A percentile compares a stretch with the other conserved stretches of the same genome.
phyloP scores from a whole-genome alignment of 2,329 filamentous ascomycete genomes.

The Aspergillus sp. region DNA sequence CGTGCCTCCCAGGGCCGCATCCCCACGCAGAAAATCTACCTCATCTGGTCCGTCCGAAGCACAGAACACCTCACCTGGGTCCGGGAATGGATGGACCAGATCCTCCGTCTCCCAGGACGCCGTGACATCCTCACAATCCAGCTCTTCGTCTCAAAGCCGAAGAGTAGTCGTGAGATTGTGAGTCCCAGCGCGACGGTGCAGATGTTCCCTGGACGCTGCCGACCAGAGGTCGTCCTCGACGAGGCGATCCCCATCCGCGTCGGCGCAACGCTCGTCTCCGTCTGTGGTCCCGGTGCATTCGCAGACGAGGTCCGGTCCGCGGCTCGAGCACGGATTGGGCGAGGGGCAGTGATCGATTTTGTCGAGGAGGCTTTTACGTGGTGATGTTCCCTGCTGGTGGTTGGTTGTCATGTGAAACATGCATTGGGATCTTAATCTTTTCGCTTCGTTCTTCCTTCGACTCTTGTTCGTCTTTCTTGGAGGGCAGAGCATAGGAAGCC shows the following conservation, averaged over 20 bases:
- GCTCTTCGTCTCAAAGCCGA: slow-evolving; percentile 66
- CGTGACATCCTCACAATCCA: slow-evolving; percentile 64
- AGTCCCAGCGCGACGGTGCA: slow-evolving; percentile 62
- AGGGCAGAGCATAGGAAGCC: neutral
- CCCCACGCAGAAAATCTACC: slow-evolving; percentile 62
- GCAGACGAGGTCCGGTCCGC: slow-evolving; percentile 64
- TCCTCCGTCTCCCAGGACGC: slow-evolving; percentile 63
- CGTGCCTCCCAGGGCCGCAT: slow-evolving; percentile 57
- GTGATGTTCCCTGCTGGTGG: slow-evolving; percentile 33
- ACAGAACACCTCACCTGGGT: slow-evolving; percentile 67
- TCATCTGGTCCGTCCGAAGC: slow-evolving; percentile 66
- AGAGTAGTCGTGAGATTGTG: slow-evolving; percentile 58
- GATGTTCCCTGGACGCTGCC: slow-evolving; percentile 65
- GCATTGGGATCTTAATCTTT: neutral
- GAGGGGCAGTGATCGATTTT: slow-evolving; percentile 62
- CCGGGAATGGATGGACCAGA: slow-evolving; percentile 68
- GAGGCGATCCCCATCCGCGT: slow-evolving; percentile 60
- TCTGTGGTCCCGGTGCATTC: slow-evolving; percentile 67
- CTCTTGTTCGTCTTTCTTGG: neutral
- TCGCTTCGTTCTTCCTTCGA: neutral
- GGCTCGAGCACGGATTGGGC: slow-evolving; percentile 55
- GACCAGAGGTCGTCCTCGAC: slow-evolving; percentile 60
- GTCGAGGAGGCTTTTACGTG: slow-evolving; percentile 70
- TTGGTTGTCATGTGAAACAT: neutral
- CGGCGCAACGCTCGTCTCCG: slow-evolving; percentile 64